A percentile compares a stretch with the other conserved stretches of the same genome.
Conservation (phyloP, 1,284 basidiomycete genomes). For the Mycena citricolor region DNA sequence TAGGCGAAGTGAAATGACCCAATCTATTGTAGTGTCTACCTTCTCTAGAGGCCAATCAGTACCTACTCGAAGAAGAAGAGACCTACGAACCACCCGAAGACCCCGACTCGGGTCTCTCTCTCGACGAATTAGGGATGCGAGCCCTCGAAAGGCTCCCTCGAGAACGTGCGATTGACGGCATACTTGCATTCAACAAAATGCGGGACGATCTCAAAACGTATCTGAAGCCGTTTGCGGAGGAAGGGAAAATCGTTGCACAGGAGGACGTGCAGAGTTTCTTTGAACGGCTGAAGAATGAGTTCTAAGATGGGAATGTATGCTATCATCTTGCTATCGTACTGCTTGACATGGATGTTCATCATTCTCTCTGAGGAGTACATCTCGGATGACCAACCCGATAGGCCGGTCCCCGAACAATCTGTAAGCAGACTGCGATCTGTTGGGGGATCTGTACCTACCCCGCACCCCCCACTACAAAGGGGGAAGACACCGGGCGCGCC, state of each 20-base stretch:
- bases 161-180: slow-evolving; percentile 75
- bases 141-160: slow-evolving; percentile 69
- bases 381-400: not conserved
- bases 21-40: slow-evolving; percentile 50
- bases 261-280: slow-evolving; percentile 73
- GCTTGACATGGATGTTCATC: not conserved
- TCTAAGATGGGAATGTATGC: slow-evolving; percentile 4
- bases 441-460: not conserved
- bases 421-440: not conserved
- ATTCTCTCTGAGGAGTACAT: not conserved
- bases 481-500: not conserved
- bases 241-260: slow-evolving; percentile 74
- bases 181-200: slow-evolving; percentile 78
- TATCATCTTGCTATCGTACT: not conserved
- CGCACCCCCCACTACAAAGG: not conserved
- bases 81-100: slow-evolving; percentile 81
- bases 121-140: slow-evolving; percentile 79
- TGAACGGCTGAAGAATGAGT: slow-evolving; percentile 34
- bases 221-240: slow-evolving; percentile 74
- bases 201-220: slow-evolving; percentile 74
- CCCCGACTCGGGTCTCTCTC: slow-evolving; percentile 73
- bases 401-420: not conserved
- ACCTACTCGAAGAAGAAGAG: slow-evolving; percentile 73
- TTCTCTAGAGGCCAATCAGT: slow-evolving; percentile 50
- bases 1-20: not conserved